Conservation (phyloP, 176 grass and related monocot species). For the Lolium rigidum region DNA sequence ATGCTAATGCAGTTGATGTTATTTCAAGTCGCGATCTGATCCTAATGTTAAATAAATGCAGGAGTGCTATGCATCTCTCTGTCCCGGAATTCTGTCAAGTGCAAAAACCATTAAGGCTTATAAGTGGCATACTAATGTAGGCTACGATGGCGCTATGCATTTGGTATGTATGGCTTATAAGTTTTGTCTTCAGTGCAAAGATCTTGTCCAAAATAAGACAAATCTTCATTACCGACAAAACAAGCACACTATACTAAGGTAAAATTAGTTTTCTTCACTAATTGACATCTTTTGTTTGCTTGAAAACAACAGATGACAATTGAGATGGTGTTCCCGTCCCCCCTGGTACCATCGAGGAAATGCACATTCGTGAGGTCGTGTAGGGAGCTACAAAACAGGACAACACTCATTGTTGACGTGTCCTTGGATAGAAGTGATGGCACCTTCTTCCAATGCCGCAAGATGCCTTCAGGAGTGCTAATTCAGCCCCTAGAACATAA, state of each 20-base stretch:
- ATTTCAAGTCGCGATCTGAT: conserved; percentile 33
- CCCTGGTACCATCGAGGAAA: conserved; percentile 54
- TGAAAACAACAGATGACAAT: not conserved
- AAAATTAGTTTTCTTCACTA: not conserved
- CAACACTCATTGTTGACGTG: conserved; percentile 53
- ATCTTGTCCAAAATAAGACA: not conserved
- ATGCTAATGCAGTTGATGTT: not conserved
- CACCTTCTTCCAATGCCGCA: conserved; percentile 33
- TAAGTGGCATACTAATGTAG: not conserved
- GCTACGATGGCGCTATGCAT: conserved; percentile 52
- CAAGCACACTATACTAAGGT: not conserved
- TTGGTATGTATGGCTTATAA: conserved; percentile 50
- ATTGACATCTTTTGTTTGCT: conserved; percentile 8
- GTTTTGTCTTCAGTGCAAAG: not conserved
- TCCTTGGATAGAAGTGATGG: conserved; percentile 33
- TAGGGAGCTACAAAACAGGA: conserved; percentile 36
- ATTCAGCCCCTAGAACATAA: conserved; percentile 47
- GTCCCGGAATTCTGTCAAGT: too few species aligned
- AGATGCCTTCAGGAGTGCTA: conserved; percentile 65
- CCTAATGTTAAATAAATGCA: too few species aligned
- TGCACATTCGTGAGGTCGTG: conserved; percentile 62
- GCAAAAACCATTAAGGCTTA: conserved; percentile 38
- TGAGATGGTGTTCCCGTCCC: conserved; percentile 45
- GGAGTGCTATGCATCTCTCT: too few species aligned
- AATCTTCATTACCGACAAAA: not conserved